Evolutionary conservation across 23 red algal species (phyloP).

Genomic region (Gracilaria gracilis): DNA sequence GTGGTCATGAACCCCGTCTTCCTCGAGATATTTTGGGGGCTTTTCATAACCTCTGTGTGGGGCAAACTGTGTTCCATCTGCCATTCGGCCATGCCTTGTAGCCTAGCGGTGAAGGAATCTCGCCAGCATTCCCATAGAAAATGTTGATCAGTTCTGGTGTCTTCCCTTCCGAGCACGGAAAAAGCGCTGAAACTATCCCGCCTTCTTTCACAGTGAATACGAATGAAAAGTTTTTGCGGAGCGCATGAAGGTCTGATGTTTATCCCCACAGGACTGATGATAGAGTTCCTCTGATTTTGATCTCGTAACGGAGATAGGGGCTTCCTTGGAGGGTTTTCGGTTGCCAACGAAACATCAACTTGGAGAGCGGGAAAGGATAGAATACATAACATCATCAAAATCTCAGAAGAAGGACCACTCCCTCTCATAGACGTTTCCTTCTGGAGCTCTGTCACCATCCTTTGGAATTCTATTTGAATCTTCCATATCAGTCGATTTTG

Average conservation of each 20-base stretch:
- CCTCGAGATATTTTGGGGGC: neutral
- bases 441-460: slow-evolving; percentile 17
- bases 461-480: slow-evolving; percentile 23
- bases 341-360: slow-evolving; percentile 6
- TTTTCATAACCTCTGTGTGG: neutral
- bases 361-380: slow-evolving; percentile 48
- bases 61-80: slow-evolving; percentile 25
- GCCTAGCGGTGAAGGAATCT: slow-evolving; percentile 51
- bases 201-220: neutral
- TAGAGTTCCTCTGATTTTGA: no score
- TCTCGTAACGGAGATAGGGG: neutral
- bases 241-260: slow-evolving; percentile 35
- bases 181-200: neutral
- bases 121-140: slow-evolving; percentile 65
- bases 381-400: slow-evolving; percentile 46
- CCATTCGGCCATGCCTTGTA: slow-evolving; percentile 44
- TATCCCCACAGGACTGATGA: slow-evolving; percentile 3
- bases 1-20: neutral
- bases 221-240: slow-evolving; percentile 26
- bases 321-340: neutral
- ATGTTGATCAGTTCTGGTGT: neutral
- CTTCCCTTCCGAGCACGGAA: slow-evolving; percentile 28
- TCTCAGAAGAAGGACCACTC: slow-evolving; percentile 26
- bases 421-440: neutral
- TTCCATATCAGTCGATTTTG: slow-evolving; percentile 56